These are phyloP conservation scores for Cryphonectria nitschkei DNA, from an alignment of 2,329 filamentous ascomycete genomes.

Conservation along the genomic window DNA sequence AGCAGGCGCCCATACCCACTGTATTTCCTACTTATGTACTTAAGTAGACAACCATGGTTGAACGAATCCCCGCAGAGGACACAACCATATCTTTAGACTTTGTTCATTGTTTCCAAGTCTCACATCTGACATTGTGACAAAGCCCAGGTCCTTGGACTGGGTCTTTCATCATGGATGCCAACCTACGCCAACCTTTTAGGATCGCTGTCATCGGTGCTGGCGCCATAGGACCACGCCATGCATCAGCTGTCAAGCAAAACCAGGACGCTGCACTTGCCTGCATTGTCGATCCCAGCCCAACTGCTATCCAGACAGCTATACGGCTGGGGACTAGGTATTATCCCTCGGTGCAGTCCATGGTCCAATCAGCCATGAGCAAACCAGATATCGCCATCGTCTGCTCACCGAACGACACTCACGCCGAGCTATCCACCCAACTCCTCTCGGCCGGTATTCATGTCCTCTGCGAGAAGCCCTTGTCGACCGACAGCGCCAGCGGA, in stretches of 20 bases:
- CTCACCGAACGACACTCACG: slow-evolving; percentile 63
- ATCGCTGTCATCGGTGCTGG: slow-evolving; percentile 40
- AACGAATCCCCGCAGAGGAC: not conserved
- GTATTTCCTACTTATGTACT: no score
- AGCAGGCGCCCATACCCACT: not conserved
- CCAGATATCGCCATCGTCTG: slow-evolving; percentile 61
- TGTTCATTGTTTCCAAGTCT: not conserved
- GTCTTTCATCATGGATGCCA: not conserved
- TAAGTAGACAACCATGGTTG: not conserved
- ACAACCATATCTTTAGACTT: not conserved
- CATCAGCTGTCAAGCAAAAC: slow-evolving; percentile 35
- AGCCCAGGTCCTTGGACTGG: no score
- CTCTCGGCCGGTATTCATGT: slow-evolving; percentile 53
- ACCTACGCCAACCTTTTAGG: not conserved
- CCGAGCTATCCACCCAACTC: slow-evolving; percentile 52
- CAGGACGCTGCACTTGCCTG: slow-evolving; percentile 34
- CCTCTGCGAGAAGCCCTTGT: slow-evolving; percentile 61
- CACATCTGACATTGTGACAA: not conserved
- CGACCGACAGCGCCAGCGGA: slow-evolving; percentile 44
- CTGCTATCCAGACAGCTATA: slow-evolving; percentile 31
- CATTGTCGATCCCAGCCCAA: slow-evolving; percentile 38
- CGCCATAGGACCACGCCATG: slow-evolving; percentile 39
- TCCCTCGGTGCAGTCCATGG: slow-evolving; percentile 45
- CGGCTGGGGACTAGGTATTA: slow-evolving; percentile 34
- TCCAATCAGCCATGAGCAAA: slow-evolving; percentile 40